phyloP scores from a whole-genome alignment of 306 rosid genomes.

The Acacia confusa region DNA sequence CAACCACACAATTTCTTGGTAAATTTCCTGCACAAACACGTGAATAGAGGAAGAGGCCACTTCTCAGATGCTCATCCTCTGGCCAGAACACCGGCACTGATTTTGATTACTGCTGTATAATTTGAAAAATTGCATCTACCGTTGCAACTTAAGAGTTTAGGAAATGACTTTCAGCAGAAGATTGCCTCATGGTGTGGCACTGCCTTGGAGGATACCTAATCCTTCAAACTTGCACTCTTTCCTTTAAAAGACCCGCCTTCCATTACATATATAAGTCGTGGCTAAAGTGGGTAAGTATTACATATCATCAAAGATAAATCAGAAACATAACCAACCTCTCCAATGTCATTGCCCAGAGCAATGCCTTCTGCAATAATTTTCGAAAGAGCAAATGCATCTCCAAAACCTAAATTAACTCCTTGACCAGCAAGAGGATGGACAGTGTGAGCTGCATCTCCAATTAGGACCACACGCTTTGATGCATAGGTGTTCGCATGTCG shows the following conservation, averaged over 20 bases:
- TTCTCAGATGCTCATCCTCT: not conserved
- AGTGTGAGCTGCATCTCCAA: slow-evolving; percentile 96
- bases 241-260: not conserved
- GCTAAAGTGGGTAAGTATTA: not conserved
- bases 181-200: not conserved
- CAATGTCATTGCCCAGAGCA: slow-evolving; percentile 75
- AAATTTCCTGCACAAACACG: not conserved
- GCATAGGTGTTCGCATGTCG: slow-evolving; percentile 76
- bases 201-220: not conserved
- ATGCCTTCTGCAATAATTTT: slow-evolving; percentile 76
- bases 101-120: not conserved
- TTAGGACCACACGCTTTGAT: slow-evolving; percentile 63
- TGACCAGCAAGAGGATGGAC: slow-evolving; percentile 97
- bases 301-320: not conserved
- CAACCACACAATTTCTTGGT: not conserved
- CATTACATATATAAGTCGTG: not conserved
- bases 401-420: slow-evolving; percentile 95
- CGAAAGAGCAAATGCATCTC: slow-evolving; percentile 79
- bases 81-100: not conserved
- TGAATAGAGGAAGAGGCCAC: not conserved
- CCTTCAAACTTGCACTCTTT: not conserved
- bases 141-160: not conserved
- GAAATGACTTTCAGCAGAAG: not conserved
- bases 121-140: not conserved
- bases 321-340: slow-evolving; percentile 60